phyloP scores from a whole-genome alignment of 177 flowering plant species.

The Vitis hybrid region DNA sequence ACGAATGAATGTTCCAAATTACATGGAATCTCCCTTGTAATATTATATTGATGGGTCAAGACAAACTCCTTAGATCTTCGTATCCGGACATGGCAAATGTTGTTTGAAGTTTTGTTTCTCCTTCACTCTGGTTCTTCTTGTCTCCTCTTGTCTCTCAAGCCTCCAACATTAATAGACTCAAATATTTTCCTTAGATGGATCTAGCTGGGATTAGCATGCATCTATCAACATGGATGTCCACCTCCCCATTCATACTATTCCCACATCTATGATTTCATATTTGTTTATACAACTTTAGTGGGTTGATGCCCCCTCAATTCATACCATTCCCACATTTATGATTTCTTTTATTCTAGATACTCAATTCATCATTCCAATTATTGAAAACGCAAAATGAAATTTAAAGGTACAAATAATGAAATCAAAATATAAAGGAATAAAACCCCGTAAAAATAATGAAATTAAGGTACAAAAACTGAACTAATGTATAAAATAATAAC shows the following conservation, averaged over 20 bases:
- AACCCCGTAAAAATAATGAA: no score
- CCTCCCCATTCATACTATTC: background rate
- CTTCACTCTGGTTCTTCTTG: background rate
- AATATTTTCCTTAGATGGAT: background rate
- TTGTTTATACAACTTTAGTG: background rate
- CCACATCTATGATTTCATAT: background rate
- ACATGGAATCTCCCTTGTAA: background rate
- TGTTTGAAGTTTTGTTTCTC: background rate
- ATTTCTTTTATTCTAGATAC: no score
- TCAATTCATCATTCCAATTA: no score
- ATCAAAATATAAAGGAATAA: no score
- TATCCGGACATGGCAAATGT: background rate
- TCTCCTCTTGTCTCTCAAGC: background rate
- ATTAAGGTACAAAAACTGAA: no score
- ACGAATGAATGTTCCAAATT: background rate
- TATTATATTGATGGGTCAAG: background rate
- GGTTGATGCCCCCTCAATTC: no score
- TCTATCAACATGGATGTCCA: background rate
- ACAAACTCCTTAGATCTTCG: slow-evolving; percentile 3
- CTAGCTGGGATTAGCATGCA: background rate
- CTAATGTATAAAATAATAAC: no score
- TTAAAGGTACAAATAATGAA: no score
- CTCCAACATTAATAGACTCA: background rate
- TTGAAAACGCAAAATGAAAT: no score
- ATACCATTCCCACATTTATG: no score